A percentile compares a stretch with the other conserved stretches of the same genome.
These are phyloP conservation scores for Pythium pyrilobum DNA, from an alignment of 352 stramenopile genomes.

Conservation along the genomic window DNA sequence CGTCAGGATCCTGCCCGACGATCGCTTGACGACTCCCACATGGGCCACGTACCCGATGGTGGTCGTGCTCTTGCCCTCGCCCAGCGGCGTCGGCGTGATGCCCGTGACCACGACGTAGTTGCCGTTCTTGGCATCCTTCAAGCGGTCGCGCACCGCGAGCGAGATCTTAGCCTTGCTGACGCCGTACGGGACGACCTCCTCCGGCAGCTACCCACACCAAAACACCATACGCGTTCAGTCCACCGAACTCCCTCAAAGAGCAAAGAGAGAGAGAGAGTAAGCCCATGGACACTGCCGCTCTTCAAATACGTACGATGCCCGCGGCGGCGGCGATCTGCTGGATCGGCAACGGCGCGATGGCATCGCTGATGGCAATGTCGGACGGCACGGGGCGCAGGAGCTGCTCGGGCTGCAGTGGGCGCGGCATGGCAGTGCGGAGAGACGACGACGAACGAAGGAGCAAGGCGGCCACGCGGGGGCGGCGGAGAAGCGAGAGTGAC, in stretches of 20 bases:
- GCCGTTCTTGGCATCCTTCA: slow-evolving; percentile 84
- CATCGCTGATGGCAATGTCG: slow-evolving; percentile 81
- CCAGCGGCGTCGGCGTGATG: slow-evolving; percentile 97
- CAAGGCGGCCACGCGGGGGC: background rate
- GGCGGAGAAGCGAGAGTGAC: slow-evolving; percentile 1
- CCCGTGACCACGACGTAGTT: slow-evolving; percentile 98
- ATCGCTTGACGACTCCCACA: too few species aligned
- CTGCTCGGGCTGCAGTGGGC: slow-evolving; percentile 50
- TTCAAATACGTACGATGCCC: slow-evolving; percentile 47
- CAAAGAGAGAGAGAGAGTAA: too few species aligned
- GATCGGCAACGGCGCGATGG: slow-evolving; percentile 64
- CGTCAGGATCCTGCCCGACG: too few species aligned
- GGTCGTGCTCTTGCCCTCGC: slow-evolving; percentile 99
- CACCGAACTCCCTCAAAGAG: too few species aligned
- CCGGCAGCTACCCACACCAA: slow-evolving; percentile 38
- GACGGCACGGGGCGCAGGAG: slow-evolving; percentile 66
- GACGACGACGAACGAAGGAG: background rate
- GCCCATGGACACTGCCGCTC: background rate
- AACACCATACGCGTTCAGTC: slow-evolving; percentile 15
- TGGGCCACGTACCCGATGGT: slow-evolving; percentile 87
- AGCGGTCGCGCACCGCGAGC: slow-evolving; percentile 84
- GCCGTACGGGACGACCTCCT: slow-evolving; percentile 89
- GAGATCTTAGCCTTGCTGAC: slow-evolving; percentile 91
- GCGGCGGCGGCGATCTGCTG: slow-evolving; percentile 49
- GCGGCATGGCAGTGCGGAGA: slow-evolving; percentile 25